Base-by-base conservation (phyloP, 1,139 yeast species). In the Entelexis paramagnoliae region DNA sequence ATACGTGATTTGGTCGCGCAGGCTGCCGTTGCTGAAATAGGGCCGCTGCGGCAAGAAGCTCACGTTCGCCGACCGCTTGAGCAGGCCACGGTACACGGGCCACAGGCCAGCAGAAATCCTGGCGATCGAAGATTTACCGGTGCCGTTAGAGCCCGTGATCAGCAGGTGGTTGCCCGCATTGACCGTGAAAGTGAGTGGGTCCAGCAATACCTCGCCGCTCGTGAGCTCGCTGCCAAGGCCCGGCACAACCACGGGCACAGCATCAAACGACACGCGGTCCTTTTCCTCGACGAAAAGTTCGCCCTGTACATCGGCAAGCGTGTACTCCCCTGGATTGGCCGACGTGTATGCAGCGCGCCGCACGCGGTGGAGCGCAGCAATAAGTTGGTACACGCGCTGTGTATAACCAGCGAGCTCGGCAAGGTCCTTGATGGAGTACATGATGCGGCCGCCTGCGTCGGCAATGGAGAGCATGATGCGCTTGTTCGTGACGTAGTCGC, bases 381-480 rank as follows among this genome's bases (percentile, higher is more conserved):
- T 71, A 52, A 89, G 71, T 30, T 79, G 78, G 68, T 84, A 89
- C 1, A 89, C 85, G 59, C 96, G 72, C 60, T 87, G 91, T 1
- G 96, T 87, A 64, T 85, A 84, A 11, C 96, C 96, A 1, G 95
- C 86, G 54, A 89, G 74, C 66, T 83, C 91, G 14, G 94, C 84
- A n/a, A 89, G 77, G 67, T 88, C 96, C 66, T 89, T 88, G 60
- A 88, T 84, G 2, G 96, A 87, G 66, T 87, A 87, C 96, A 89
- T 88, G 71, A 89, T 76, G 58, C 96, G 75, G n/a, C 95, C 85
- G 7, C 96, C 96, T 0, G 97, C 96, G 69, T 89, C 97, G 1
- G 96, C 96, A 64, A 89, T 75, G 6, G 93, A 83, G 60, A 89
- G 75, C 85, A 89, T 81, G 59, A 89, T 75, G 62, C 96, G 76